These are phyloP conservation scores for Dentipellis sp. DNA, from an alignment of 768 basidiomycete species.

Conservation along the genomic window DNA sequence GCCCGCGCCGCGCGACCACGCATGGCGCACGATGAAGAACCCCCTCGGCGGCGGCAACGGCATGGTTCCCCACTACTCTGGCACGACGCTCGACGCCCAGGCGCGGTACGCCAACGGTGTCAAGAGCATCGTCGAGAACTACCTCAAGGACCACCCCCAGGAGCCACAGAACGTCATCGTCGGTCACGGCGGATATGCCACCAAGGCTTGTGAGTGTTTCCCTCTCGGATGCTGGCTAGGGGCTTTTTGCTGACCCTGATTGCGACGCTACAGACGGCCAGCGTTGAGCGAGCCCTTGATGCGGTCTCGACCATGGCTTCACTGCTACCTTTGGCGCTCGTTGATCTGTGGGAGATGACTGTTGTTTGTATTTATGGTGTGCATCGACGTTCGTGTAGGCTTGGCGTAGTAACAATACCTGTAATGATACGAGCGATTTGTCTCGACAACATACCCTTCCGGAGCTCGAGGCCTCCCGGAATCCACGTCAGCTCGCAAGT, in stretches of 20 bases:
- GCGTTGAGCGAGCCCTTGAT: conserved; percentile 25
- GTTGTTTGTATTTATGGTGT: too few relatives aligned
- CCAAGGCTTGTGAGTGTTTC: conserved; percentile 32
- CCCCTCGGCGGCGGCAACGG: conserved; percentile 79
- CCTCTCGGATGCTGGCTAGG: not conserved
- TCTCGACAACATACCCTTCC: too few relatives aligned
- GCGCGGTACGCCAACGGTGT: conserved; percentile 73
- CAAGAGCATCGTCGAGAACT: conserved; percentile 65
- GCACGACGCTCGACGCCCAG: conserved; percentile 87
- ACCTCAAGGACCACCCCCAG: conserved; percentile 53
- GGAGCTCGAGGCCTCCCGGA: too few relatives aligned
- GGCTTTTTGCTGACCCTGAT: not conserved
- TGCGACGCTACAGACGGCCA: conserved; percentile 33
- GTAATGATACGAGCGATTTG: too few relatives aligned
- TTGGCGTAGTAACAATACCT: too few relatives aligned
- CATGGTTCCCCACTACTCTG: conserved; percentile 84
- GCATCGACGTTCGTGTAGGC: too few relatives aligned
- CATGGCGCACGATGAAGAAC: conserved; percentile 80
- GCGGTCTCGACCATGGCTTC: too few relatives aligned
- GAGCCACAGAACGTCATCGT: conserved; percentile 78
- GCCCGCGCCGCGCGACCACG: conserved; percentile 78
- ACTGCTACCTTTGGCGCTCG: too few relatives aligned
- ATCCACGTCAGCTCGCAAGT: too few relatives aligned
- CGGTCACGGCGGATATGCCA: conserved; percentile 30
- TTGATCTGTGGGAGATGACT: too few relatives aligned